phyloP scores from a whole-genome alignment of 2,329 filamentous ascomycete species.

The Cladosporium sp. region DNA sequence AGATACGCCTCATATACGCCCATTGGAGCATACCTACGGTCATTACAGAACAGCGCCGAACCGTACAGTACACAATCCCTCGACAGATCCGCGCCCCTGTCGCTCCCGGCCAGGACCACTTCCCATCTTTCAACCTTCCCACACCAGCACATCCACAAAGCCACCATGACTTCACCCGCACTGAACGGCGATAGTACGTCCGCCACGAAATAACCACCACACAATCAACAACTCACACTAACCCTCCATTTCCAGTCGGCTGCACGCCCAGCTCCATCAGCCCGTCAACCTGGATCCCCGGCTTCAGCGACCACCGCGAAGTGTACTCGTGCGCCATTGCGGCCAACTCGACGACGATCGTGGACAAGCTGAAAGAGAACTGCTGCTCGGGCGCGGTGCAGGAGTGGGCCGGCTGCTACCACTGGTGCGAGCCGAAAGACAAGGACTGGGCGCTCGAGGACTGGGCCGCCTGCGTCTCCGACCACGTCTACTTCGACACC shows the following conservation, averaged over 20 bases:
- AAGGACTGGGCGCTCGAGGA: neutral
- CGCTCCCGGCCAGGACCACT: no score
- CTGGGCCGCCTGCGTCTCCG: slow-evolving; percentile 9
- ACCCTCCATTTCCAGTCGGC: no score
- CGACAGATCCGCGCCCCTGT: no score
- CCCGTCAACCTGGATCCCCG: slow-evolving; percentile 6
- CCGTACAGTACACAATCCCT: no score
- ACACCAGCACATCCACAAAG: no score
- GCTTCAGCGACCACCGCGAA: neutral
- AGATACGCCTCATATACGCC: no score
- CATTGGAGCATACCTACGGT: no score
- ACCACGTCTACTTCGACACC: slow-evolving; percentile 6
- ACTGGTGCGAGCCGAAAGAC: slow-evolving; percentile 6
- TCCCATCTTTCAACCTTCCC: no score
- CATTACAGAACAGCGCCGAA: no score
- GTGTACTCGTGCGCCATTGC: slow-evolving; percentile 8
- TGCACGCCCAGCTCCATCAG: slow-evolving; percentile 9
- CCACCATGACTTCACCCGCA: no score
- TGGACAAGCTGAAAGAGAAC: slow-evolving; percentile 1
- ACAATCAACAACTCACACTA: no score
- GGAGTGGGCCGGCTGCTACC: slow-evolving; percentile 9
- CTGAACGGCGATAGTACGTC: neutral
- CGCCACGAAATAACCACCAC: slow-evolving; percentile 49
- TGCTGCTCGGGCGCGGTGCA: slow-evolving; percentile 7
- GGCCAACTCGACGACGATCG: neutral